Conservation (phyloP, 257 asterid genomes). For the Catharanthus roseus region DNA sequence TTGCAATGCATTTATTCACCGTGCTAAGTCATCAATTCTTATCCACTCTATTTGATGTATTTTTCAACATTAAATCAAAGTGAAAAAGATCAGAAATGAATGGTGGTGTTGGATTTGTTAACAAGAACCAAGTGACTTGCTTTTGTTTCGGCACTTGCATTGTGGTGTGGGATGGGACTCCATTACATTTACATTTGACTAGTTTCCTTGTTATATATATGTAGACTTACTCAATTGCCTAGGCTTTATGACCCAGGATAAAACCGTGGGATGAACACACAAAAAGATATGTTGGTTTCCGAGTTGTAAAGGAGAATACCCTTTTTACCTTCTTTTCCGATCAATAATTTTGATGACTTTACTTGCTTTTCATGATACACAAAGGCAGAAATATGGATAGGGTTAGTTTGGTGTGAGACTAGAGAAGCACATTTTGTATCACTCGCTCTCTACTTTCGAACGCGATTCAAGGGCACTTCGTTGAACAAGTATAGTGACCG, state of each 20-base stretch:
- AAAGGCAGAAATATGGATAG: background rate
- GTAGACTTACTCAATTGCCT: background rate
- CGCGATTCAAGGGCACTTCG: too few species aligned
- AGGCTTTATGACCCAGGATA: too few species aligned
- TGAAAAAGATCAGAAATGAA: conserved; percentile 15
- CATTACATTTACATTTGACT: background rate
- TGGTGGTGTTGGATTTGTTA: conserved; percentile 12
- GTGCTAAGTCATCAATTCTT: too few species aligned
- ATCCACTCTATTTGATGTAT: background rate
- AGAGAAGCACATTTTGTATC: background rate
- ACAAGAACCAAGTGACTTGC: conserved; percentile 15
- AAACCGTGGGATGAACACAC: too few species aligned
- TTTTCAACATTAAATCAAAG: background rate
- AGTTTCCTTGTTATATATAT: background rate
- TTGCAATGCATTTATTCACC: too few species aligned
- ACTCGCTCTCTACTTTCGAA: too few species aligned
- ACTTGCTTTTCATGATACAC: background rate
- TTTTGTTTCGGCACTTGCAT: background rate
- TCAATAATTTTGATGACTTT: background rate
- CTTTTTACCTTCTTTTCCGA: background rate
- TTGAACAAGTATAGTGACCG: too few species aligned
- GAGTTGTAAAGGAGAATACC: conserved; percentile 24
- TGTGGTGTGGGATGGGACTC: background rate
- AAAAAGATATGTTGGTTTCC: conserved; percentile 26
- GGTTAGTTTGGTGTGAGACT: background rate